These are phyloP conservation scores for Fragaria ananassa DNA, from an alignment of 306 rosid genomes.

Conservation along the genomic window DNA sequence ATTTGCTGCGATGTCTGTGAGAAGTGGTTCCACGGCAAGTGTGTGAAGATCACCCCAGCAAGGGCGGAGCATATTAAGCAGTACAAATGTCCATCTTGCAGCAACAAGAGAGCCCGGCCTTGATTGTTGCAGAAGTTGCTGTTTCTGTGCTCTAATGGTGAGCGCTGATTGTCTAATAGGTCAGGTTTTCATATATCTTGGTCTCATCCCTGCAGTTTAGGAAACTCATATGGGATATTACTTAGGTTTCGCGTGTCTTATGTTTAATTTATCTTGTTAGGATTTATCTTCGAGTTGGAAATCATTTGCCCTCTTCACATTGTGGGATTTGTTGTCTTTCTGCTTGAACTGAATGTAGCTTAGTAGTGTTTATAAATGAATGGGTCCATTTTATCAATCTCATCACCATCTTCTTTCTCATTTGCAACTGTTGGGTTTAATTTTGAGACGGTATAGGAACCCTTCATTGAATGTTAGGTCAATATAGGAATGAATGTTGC, in stretches of 20 bases:
- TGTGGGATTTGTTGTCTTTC: slow-evolving; percentile 29
- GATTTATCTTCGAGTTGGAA: slow-evolving; percentile 28
- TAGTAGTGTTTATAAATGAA: slow-evolving; percentile 19
- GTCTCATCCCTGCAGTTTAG: slow-evolving; percentile 30
- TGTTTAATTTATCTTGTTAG: slow-evolving; percentile 20
- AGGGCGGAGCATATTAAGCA: slow-evolving; percentile 79
- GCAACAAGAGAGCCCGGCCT: slow-evolving; percentile 68
- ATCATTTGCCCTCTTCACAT: slow-evolving; percentile 15
- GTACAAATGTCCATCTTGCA: slow-evolving; percentile 89
- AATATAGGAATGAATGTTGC: neutral
- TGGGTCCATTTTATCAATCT: neutral
- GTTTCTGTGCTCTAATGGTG: slow-evolving; percentile 25
- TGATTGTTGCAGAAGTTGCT: slow-evolving; percentile 24
- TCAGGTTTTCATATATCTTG: slow-evolving; percentile 28
- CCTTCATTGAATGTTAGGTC: neutral
- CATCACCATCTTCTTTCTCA: neutral
- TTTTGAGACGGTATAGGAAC: neutral
- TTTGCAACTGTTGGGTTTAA: neutral
- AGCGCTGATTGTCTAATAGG: slow-evolving; percentile 44
- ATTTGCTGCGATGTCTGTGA: slow-evolving; percentile 84
- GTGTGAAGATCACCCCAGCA: slow-evolving; percentile 88
- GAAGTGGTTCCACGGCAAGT: slow-evolving; percentile 89
- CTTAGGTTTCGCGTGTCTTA: slow-evolving; percentile 22
- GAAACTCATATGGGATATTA: slow-evolving; percentile 27
- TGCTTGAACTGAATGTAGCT: slow-evolving; percentile 24